phyloP scores from a whole-genome alignment of 495 filamentous ascomycete genomes.

The Aspergillus leporis region DNA sequence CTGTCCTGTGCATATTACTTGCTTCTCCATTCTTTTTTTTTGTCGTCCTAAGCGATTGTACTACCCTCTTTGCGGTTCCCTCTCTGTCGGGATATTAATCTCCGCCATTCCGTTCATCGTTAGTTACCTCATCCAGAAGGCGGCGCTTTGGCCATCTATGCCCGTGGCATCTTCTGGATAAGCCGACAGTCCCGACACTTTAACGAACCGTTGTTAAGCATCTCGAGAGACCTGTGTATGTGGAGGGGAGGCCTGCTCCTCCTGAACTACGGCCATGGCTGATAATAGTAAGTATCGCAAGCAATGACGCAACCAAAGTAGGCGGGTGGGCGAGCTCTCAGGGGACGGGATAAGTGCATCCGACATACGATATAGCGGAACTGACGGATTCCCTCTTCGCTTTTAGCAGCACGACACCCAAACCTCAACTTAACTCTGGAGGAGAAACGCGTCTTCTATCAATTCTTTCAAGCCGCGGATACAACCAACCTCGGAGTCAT shows the following conservation, averaged over 20 bases:
- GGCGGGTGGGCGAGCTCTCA: slow-evolving; percentile 19
- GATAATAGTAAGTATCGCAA: slow-evolving; percentile 34
- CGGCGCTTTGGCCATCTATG: slow-evolving; percentile 35
- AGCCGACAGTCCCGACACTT: slow-evolving; percentile 24
- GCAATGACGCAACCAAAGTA: not conserved
- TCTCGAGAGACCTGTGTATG: slow-evolving; percentile 10
- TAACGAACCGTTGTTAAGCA: not conserved
- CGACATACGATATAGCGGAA: slow-evolving; percentile 19
- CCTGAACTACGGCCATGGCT: slow-evolving; percentile 40
- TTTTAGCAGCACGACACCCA: slow-evolving; percentile 47
- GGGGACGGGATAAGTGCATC: slow-evolving; percentile 27
- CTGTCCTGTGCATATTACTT: not conserved
- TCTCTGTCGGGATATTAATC: not conserved
- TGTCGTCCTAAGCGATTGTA: not conserved
- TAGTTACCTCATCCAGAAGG: slow-evolving; percentile 14
- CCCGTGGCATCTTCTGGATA: slow-evolving; percentile 30
- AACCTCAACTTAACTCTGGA: slow-evolving; percentile 86
- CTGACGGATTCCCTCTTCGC: slow-evolving; percentile 25
- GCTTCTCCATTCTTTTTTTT: slow-evolving; percentile 6
- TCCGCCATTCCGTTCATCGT: slow-evolving; percentile 5
- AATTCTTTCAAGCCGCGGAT: slow-evolving; percentile 88
- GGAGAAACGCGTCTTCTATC: slow-evolving; percentile 89
- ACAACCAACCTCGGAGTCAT: slow-evolving; percentile 89
- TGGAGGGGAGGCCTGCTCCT: slow-evolving; percentile 38
- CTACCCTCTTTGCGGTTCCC: not conserved